Evolutionary conservation across 352 stramenopile genomes (phyloP), one percentile per base, ranked within the genome.

Genomic region (Pythium scleroteichum): DNA sequence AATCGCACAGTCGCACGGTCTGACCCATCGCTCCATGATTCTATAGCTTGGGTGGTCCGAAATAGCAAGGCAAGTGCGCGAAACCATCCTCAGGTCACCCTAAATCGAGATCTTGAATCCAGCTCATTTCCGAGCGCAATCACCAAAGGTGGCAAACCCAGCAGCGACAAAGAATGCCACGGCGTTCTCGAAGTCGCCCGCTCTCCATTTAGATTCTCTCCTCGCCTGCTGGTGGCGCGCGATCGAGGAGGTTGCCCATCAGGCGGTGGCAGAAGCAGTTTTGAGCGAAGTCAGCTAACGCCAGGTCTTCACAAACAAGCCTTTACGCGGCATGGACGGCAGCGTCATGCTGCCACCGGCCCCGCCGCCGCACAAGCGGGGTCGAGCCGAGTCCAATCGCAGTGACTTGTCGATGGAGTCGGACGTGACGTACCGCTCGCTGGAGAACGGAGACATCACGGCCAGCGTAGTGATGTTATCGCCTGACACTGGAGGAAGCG

Each of bases 321-420:
- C 17, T 13, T 14, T 10, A 39, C 14, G 41, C 53, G 20, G 6
- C 20, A 71, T 67, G 58, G 53, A 64, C 53, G 48, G 47, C 41
- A 40, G 10, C 1, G 62, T 62, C 45, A 26, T 46, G 27, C 32
- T 14, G 29, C 57, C 51, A 24, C 63, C 56, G 32, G 33, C 55
- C 12, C 45, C 56, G 7, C 44, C 44, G 7, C 32, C 20, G 17
- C 49, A 51, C 29, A 63, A 58, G 53, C 62, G 56, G 27, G 41
- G 24, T 4, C 62, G 68, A 7, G 62, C 59, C 13, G 73, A 75
- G 24, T 82, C 73, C 32, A 59, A 67, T 39, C 71, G 69, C 29
- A 77, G 71, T 54, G 71, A 82, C 40, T 42, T 78, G 35, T 79
- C 71, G 6, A 62, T 79, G 58, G 73, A 75, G 26, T 75, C 66